phyloP scores from a whole-genome alignment of 2,329 filamentous ascomycete genomes.

The Colletotrichum sansevieriae region DNA sequence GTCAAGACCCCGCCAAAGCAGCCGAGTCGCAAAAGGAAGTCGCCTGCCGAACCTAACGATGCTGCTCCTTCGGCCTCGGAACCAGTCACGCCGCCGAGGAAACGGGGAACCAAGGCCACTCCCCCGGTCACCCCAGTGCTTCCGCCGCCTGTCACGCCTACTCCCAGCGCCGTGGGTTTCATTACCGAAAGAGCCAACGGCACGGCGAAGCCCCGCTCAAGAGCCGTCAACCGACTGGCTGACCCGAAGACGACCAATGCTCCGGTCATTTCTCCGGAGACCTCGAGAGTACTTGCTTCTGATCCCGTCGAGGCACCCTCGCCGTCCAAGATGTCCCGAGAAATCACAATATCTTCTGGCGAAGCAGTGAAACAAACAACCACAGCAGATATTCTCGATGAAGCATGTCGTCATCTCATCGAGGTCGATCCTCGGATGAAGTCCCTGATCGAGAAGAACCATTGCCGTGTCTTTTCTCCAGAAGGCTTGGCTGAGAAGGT shows the following conservation, averaged over 20 bases:
- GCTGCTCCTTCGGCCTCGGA: conserved; percentile 40
- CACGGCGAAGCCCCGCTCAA: conserved; percentile 53
- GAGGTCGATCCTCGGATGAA: conserved; percentile 79
- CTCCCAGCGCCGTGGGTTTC: conserved; percentile 58
- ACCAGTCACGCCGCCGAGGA: conserved; percentile 51
- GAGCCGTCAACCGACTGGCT: conserved; percentile 67
- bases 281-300: conserved; percentile 72
- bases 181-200: conserved; percentile 51
- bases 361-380: conserved; percentile 62
- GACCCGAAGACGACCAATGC: conserved; percentile 77
- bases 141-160: conserved; percentile 60
- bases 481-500: conserved; percentile 86
- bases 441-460: conserved; percentile 78
- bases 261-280: conserved; percentile 77
- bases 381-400: conserved; percentile 79
- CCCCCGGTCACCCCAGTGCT: conserved; percentile 36
- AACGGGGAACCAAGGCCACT: conserved; percentile 45
- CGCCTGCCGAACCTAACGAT: conserved; percentile 36
- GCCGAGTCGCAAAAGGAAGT: conserved; percentile 53
- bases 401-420: conserved; percentile 82
- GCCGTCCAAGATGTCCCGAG: conserved; percentile 56
- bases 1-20: conserved; percentile 44
- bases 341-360: conserved; percentile 37
- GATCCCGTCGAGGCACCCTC: conserved; percentile 60
- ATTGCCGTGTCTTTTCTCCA: conserved; percentile 83